phyloP scores from a whole-genome alignment of 257 asterid species.

The Nemophila menziesii region DNA sequence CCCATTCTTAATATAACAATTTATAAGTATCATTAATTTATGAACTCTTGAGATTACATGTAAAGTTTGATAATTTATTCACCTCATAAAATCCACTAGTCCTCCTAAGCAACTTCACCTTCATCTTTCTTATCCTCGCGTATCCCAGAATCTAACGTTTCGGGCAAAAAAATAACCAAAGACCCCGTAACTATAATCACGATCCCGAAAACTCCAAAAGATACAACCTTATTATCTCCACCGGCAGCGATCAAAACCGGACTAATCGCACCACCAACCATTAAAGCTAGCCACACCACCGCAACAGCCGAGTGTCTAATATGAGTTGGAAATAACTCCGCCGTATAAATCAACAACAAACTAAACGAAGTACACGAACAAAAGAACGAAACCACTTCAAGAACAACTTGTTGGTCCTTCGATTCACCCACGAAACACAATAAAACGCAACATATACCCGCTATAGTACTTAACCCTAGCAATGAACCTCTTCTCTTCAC shows the following conservation, averaged over 20 bases:
- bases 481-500: slow-evolving; percentile 9
- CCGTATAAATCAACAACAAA: slow-evolving; percentile 6
- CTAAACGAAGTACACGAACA: slow-evolving; percentile 7
- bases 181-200: slow-evolving; percentile 11
- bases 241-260: slow-evolving; percentile 22
- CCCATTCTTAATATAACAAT: too few species aligned
- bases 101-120: too few species aligned
- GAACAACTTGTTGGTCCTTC: slow-evolving; percentile 5
- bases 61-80: too few species aligned
- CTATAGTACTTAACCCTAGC: slow-evolving; percentile 7
- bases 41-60: too few species aligned
- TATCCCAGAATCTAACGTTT: slow-evolving; percentile 7
- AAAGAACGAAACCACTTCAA: slow-evolving; percentile 13
- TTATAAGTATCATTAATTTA: too few species aligned
- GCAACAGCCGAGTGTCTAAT: slow-evolving; percentile 21
- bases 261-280: slow-evolving; percentile 22
- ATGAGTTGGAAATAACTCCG: slow-evolving; percentile 25
- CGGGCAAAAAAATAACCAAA: slow-evolving; percentile 15
- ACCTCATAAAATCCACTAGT: too few species aligned
- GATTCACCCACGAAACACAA: slow-evolving; percentile 1
- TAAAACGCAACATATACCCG: slow-evolving; percentile 11
- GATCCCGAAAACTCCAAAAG: slow-evolving; percentile 15
- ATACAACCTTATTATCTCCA: slow-evolving; percentile 11
- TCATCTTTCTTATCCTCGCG: not conserved
- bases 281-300: slow-evolving; percentile 17